These are phyloP conservation scores for Arthrobotrys sphaeroides DNA, from an alignment of 2,329 filamentous ascomycete species.

Conservation along the genomic window DNA sequence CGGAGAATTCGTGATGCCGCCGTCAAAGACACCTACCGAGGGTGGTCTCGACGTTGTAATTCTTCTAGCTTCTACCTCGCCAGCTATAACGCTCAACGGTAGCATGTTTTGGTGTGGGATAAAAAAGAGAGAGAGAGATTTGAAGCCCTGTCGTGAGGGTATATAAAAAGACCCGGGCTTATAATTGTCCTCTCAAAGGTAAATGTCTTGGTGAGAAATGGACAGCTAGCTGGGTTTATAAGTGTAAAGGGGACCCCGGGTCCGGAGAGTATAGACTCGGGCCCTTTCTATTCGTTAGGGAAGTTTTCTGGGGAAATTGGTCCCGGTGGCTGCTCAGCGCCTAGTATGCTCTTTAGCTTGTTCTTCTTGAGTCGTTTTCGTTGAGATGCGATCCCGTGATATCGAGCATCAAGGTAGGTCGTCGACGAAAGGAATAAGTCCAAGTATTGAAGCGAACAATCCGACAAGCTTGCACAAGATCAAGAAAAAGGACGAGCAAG, in stretches of 20 bases:
- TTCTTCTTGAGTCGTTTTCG: neutral
- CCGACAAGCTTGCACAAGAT: conserved; percentile 3
- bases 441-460: conserved; percentile 4
- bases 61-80: conserved; percentile 52
- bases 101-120: conserved; percentile 31
- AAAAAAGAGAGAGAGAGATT: neutral
- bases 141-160: neutral
- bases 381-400: neutral
- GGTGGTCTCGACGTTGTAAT: conserved; percentile 28
- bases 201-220: neutral
- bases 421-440: neutral
- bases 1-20: conserved; percentile 33
- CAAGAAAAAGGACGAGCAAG: too few species aligned
- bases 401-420: neutral
- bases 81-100: conserved; percentile 41
- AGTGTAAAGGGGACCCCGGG: conserved; percentile 14
- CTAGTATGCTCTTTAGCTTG: conserved; percentile 25
- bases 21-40: conserved; percentile 43
- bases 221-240: neutral
- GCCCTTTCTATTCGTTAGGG: neutral
- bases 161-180: too few species aligned
- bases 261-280: conserved; percentile 5
- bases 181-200: conserved; percentile 6
- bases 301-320: conserved; percentile 9
- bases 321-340: conserved; percentile 35